These are phyloP conservation scores for Podospora pseudocomata DNA, from an alignment of 495 filamentous ascomycete species.

Conservation along the genomic window DNA sequence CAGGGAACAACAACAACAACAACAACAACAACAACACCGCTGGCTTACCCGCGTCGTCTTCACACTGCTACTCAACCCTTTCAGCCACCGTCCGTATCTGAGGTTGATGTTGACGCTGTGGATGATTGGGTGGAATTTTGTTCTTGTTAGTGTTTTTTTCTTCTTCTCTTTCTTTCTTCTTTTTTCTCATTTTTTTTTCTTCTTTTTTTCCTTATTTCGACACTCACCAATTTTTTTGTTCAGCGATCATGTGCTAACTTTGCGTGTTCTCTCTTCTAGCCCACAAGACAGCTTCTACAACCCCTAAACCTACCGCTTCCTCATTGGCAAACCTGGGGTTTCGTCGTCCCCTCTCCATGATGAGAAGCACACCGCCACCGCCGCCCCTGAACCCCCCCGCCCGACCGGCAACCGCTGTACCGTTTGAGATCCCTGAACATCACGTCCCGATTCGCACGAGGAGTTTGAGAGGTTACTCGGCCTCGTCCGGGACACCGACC, in stretches of 20 bases:
- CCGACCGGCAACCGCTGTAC: too few relatives aligned
- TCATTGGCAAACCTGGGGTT: too few relatives aligned
- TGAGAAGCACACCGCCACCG: too few relatives aligned
- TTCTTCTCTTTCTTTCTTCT: background rate
- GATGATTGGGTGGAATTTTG: slow-evolving; percentile 14
- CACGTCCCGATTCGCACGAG: slow-evolving; percentile 18
- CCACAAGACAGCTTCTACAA: slow-evolving; percentile 8
- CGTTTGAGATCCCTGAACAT: slow-evolving; percentile 21
- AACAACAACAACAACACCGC: background rate
- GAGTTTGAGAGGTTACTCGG: background rate
- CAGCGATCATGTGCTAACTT: background rate
- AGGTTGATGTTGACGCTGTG: slow-evolving; percentile 7
- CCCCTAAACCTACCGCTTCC: background rate
- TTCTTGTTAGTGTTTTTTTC: slow-evolving; percentile 16
- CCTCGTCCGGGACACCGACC: slow-evolving; percentile 40
- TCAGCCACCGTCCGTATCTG: slow-evolving; percentile 1
- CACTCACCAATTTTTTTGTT: too few relatives aligned
- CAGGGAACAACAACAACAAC: slow-evolving; percentile 6
- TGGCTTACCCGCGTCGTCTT: slow-evolving; percentile 19
- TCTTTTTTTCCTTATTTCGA: too few relatives aligned
- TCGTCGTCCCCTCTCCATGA: too few relatives aligned
- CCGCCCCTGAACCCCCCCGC: background rate
- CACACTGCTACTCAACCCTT: background rate
- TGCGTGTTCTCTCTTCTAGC: background rate
- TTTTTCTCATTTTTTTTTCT: background rate